phyloP scores from a whole-genome alignment of 169 alveolate genomes.

The Plasmodium gaboni region DNA sequence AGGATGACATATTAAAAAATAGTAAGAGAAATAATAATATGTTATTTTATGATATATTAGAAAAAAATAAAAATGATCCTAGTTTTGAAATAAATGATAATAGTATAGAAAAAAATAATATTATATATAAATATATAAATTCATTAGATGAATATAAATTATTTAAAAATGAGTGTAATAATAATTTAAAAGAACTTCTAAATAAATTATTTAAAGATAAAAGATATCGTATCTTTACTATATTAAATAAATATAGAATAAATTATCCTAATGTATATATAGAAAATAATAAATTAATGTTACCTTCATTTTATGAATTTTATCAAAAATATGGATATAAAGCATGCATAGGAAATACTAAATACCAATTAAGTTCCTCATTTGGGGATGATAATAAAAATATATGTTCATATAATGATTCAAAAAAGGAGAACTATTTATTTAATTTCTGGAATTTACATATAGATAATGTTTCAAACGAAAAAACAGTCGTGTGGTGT shows the following conservation, averaged over 20 bases:
- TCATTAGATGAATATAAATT: neutral
- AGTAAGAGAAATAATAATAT: neutral
- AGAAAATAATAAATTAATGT: constrained; percentile 53
- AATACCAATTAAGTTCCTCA: neutral
- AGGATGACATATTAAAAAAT: neutral
- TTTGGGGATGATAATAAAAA: neutral
- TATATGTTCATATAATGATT: neutral
- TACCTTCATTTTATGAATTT: constrained; percentile 43
- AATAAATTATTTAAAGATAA: constrained; percentile 54
- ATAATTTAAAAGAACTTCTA: constrained; percentile 39
- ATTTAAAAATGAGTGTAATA: constrained; percentile 46
- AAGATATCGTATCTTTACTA: constrained; percentile 63
- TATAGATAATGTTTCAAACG: neutral
- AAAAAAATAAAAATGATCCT: neutral
- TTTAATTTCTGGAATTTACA: neutral
- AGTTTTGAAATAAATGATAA: neutral
- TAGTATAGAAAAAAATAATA: neutral
- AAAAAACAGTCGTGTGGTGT: constrained; percentile 82
- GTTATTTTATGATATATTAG: neutral
- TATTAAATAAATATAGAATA: constrained; percentile 55
- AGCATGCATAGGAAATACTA: constrained; percentile 30
- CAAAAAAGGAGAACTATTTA: neutral
- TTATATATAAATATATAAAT: neutral
- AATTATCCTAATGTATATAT: constrained; percentile 65
- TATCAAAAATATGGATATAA: constrained; percentile 70